These are phyloP conservation scores for Trichosporon sp. DNA, from an alignment of 1,284 basidiomycete genomes.

Conservation along the genomic window DNA sequence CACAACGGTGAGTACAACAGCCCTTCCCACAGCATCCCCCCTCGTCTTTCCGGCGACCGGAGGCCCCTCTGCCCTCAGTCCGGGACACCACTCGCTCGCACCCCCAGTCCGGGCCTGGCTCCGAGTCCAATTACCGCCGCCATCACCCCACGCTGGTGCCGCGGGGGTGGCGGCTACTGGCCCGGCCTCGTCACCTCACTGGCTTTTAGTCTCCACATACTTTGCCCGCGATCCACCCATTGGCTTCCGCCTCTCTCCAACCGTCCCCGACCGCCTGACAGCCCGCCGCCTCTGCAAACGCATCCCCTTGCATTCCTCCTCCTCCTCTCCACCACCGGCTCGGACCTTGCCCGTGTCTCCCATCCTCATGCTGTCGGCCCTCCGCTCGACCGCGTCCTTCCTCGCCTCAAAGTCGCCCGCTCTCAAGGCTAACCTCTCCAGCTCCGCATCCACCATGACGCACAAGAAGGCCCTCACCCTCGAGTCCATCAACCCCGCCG, in stretches of 20 bases:
- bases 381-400: background rate
- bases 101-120: too few species aligned
- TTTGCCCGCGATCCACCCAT: background rate
- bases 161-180: background rate
- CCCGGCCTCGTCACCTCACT: background rate
- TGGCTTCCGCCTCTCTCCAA: background rate
- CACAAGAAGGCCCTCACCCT: conserved; percentile 35
- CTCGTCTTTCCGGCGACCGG: too few species aligned
- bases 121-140: background rate
- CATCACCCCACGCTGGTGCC: background rate
- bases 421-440: background rate
- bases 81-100: too few species aligned
- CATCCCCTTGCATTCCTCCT: background rate
- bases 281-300: background rate
- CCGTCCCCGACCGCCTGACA: background rate
- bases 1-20: too few species aligned
- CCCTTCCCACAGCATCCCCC: too few species aligned
- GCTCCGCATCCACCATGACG: conserved; percentile 10
- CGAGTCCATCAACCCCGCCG: conserved; percentile 64
- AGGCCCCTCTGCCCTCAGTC: too few species aligned
- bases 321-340: background rate
- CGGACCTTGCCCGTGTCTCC: background rate
- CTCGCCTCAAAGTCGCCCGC: background rate
- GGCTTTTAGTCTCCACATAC: background rate
- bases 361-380: background rate